phyloP scores from a whole-genome alignment of 2,329 filamentous ascomycete genomes.

The Shiraia sp. region DNA sequence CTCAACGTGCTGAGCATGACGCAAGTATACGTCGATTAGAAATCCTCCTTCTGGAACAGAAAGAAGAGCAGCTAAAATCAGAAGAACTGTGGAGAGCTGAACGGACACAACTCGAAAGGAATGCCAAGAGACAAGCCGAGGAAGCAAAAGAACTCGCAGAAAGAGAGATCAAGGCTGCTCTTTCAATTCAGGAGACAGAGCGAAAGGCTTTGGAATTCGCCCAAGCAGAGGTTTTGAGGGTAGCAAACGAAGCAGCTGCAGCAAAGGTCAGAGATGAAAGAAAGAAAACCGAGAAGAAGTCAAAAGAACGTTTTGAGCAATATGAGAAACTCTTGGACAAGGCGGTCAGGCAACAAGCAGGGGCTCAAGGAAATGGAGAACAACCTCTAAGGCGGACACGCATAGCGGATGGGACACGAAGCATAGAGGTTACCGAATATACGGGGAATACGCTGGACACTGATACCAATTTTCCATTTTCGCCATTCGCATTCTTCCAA shows the following conservation, averaged over 20 bases:
- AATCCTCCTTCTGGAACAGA: slow-evolving; percentile 2
- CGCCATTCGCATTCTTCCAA: slow-evolving; percentile 2
- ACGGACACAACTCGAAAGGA: slow-evolving; percentile 3
- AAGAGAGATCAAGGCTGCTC: slow-evolving; percentile 9
- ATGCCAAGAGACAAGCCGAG: slow-evolving; percentile 4
- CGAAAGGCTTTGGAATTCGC: slow-evolving; percentile 12
- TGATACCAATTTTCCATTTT: not conserved
- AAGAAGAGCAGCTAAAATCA: slow-evolving; percentile 2
- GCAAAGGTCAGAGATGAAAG: slow-evolving; percentile 7
- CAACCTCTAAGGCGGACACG: slow-evolving; percentile 12
- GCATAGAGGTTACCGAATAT: slow-evolving; percentile 25
- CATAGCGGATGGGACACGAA: slow-evolving; percentile 15
- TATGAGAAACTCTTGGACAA: slow-evolving; percentile 7
- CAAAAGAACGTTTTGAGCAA: slow-evolving; percentile 7
- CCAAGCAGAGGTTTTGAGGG: slow-evolving; percentile 7
- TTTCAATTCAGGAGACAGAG: slow-evolving; percentile 9
- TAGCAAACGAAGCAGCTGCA: slow-evolving; percentile 9
- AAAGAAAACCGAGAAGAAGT: slow-evolving; percentile 9
- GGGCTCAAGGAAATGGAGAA: not conserved
- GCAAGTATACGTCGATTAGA: slow-evolving; percentile 5
- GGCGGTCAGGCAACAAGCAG: not conserved
- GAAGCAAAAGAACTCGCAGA: slow-evolving; percentile 9
- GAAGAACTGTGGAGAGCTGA: slow-evolving; percentile 8
- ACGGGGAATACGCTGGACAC: slow-evolving; percentile 1
- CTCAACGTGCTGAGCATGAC: not conserved